phyloP scores from a whole-genome alignment of 805 yeast species.

The Geotrichum ghanense region DNA sequence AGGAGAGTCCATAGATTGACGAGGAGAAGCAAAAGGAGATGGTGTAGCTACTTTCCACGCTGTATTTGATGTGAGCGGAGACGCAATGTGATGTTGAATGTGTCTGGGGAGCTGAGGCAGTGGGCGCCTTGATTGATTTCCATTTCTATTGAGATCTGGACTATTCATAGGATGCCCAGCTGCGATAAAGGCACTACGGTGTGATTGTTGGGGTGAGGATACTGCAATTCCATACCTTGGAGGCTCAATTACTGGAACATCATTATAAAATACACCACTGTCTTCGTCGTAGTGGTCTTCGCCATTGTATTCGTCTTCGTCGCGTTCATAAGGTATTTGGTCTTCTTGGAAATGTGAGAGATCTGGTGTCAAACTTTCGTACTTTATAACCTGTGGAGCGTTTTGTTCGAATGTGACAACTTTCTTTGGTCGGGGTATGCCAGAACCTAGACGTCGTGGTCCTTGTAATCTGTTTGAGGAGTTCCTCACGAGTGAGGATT shows the following conservation, averaged over 20 bases:
- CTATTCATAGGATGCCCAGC: not conserved
- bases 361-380: conserved; percentile 17
- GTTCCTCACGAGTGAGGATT: conserved; percentile 12
- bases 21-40: not conserved
- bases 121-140: conserved; percentile 9
- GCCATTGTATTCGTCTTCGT: conserved; percentile 6
- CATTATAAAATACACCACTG: conserved; percentile 2
- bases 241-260: conserved; percentile 17
- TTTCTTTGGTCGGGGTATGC: conserved; percentile 12
- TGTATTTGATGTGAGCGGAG: not conserved
- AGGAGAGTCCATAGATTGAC: not conserved
- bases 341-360: conserved; percentile 7
- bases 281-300: not conserved
- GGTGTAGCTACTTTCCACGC: conserved; percentile 1
- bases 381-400: conserved; percentile 17
- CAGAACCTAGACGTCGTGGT: conserved; percentile 9
- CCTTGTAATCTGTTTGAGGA: conserved; percentile 11
- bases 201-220: not conserved
- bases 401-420: conserved; percentile 16
- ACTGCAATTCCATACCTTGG: conserved; percentile 1
- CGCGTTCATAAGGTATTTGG: conserved; percentile 3
- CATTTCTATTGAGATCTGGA: not conserved
- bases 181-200: not conserved
- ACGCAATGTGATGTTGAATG: not conserved
- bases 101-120: conserved; percentile 14